phyloP scores from a whole-genome alignment of 176 grass and related monocot species.

The Cenchrus purpureus region DNA sequence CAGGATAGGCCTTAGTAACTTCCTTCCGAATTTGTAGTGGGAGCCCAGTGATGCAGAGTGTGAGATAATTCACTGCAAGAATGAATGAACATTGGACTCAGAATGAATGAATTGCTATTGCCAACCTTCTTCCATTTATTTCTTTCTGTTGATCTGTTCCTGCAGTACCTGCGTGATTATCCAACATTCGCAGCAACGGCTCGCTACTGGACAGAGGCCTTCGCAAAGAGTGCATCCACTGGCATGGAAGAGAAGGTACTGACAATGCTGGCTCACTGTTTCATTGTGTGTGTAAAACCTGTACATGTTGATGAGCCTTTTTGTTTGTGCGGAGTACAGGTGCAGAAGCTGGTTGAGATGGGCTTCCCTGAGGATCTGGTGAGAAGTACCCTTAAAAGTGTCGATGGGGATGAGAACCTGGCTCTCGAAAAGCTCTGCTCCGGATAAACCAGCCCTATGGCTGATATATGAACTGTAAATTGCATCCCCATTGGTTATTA shows the following conservation, averaged over 20 bases:
- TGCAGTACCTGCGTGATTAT: constrained; percentile 78
- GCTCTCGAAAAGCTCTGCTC: constrained; percentile 96
- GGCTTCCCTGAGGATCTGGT: constrained; percentile 93
- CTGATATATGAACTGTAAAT: constrained; percentile 49
- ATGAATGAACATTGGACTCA: not conserved
- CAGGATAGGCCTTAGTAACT: not conserved
- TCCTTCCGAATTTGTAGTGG: not conserved
- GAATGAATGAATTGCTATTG: not conserved
- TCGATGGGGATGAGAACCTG: constrained; percentile 91
- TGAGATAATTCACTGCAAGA: constrained; percentile 8
- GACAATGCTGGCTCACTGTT: not conserved
- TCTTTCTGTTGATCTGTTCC: constrained; percentile 11
- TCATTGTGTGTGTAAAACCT: not conserved
- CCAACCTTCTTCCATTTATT: not conserved
- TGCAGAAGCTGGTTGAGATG: constrained; percentile 96
- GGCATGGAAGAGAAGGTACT: constrained; percentile 94
- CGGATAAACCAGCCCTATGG: constrained; percentile 37
- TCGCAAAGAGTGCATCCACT: constrained; percentile 73
- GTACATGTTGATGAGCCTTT: not conserved
- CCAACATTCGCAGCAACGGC: constrained; percentile 77
- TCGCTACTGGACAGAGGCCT: constrained; percentile 95
- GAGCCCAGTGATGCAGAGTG: constrained; percentile 3
- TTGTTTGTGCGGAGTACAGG: constrained; percentile 46
- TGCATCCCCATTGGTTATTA: constrained; percentile 41
- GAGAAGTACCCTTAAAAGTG: constrained; percentile 78